These are phyloP conservation scores for Calonectria crousiana DNA, from an alignment of 2,329 filamentous ascomycete genomes.

Conservation along the genomic window DNA sequence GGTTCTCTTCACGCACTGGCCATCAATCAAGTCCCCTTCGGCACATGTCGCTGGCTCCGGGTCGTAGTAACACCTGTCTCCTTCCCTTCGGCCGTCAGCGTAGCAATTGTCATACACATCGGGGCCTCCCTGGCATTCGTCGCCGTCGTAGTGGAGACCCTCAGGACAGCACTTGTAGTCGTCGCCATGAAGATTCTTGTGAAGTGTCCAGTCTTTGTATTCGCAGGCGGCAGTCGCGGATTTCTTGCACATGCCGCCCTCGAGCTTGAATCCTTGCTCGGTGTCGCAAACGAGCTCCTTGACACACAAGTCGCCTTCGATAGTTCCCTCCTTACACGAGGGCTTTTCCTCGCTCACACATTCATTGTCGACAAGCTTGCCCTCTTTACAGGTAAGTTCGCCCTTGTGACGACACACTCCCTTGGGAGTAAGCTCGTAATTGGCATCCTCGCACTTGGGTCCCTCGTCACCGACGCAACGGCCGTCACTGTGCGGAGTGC, in stretches of 20 bases:
- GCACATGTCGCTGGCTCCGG: not conserved
- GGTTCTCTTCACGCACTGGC: not conserved
- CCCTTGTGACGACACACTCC: not conserved
- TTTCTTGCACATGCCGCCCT: not conserved
- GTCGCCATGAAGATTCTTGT: not conserved
- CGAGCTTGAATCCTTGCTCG: not conserved
- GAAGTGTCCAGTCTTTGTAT: no score
- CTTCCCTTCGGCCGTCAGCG: no score
- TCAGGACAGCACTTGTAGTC: not conserved
- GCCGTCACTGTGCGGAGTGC: not conserved
- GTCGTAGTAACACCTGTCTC: not conserved
- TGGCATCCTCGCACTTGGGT: not conserved
- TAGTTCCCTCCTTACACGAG: not conserved
- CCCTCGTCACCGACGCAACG: not conserved
- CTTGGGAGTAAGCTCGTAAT: not conserved
- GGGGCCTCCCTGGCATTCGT: not conserved
- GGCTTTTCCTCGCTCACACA: not conserved
- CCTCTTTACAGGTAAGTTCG: not conserved
- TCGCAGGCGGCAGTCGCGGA: not conserved
- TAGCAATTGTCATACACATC: not conserved
- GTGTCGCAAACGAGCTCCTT: not conserved
- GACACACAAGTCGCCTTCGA: not conserved
- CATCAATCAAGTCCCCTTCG: not conserved
- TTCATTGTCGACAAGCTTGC: not conserved
- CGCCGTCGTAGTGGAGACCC: not conserved